Evolutionary conservation across 169 alveolate genomes (phyloP), one percentile per base, ranked within the genome.

Genomic region (Plasmodium coatneyi): DNA sequence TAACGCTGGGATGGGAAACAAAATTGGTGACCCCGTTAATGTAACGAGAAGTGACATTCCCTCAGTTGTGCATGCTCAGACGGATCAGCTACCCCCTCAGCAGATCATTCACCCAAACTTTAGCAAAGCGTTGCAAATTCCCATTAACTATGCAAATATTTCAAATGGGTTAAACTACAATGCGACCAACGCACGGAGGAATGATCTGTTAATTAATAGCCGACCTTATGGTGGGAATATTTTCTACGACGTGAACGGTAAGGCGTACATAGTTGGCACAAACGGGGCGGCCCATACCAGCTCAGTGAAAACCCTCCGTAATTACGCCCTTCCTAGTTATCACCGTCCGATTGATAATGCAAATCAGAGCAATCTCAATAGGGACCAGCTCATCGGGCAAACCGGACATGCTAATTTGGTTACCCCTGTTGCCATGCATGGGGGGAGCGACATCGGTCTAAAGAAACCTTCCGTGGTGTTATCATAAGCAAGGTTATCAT

Each of bases 191-290:
- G 66, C 56, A 5, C n/a, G 54, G n/a, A 41, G 25, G 60, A 81
- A 52, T 19, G 36, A 32, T 12, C 56, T 28, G 12, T 30, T 66
- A 66, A 66, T 41, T 81, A 54, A 14, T 81, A 30, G 7, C 12
- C 43, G 19, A 9, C 32, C 39, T 46, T 16, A 28, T 3, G 71
- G 41, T 41, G 79, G 71, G 25, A 22, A 46, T 1, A 4, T 81
- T 28, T 81, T 49, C 39, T 81, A 81, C 54, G 78, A 52, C 39
- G 43, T 4, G 9, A 81, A 32, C 54, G 79, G 89, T 16, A 81
- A 54, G 41, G 79, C 89, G 34, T 80, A 76, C 39, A 28, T 66
- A 22, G 36, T 66, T 66, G 76, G 76, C 39, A 66, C 32, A 66
- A 66, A 7, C 16, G 39, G 36, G 76, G 36, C 19, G 16, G 30